A percentile compares a stretch with the other conserved stretches of the same genome.
Conservation (phyloP, 164 flowering plant species). For the Magnolia officinalis region DNA sequence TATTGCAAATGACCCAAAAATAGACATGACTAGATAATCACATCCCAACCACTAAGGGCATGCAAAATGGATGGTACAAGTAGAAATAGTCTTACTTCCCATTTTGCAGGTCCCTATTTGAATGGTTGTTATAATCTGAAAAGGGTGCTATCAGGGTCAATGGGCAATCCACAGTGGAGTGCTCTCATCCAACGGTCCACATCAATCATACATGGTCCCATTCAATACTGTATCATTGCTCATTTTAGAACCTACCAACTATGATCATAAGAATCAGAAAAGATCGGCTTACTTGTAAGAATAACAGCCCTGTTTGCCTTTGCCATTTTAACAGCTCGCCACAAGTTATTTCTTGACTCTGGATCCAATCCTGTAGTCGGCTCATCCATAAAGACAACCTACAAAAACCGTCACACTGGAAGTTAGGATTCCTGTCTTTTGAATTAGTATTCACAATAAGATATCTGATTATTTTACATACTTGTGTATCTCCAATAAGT, state of each 20-base stretch:
- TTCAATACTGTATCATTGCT: no score
- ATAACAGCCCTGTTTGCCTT: slow-evolving; percentile 61
- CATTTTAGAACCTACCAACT: background rate
- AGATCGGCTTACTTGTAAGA: slow-evolving; percentile 47
- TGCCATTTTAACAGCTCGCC: slow-evolving; percentile 65
- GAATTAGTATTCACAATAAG: background rate
- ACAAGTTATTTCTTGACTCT: slow-evolving; percentile 58
- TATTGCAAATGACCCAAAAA: no score
- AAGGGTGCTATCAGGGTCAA: no score
- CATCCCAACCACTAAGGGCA: no score
- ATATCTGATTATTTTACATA: slow-evolving; percentile 16
- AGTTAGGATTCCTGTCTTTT: background rate
- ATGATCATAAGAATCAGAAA: background rate
- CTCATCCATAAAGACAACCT: slow-evolving; percentile 28
- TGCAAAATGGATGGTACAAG: no score
- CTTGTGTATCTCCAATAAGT: slow-evolving; percentile 83
- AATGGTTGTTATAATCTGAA: no score
- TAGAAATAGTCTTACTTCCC: no score
- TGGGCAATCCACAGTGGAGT: no score
- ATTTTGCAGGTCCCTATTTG: no score
- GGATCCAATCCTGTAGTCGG: slow-evolving; percentile 81
- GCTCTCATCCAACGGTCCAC: no score
- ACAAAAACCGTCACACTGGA: background rate
- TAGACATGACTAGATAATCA: no score
- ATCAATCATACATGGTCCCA: no score